A percentile compares a stretch with the other conserved stretches of the same genome.
Conservation (phyloP, 768 basidiomycete genomes). For the Boletus vermiculosoides region DNA sequence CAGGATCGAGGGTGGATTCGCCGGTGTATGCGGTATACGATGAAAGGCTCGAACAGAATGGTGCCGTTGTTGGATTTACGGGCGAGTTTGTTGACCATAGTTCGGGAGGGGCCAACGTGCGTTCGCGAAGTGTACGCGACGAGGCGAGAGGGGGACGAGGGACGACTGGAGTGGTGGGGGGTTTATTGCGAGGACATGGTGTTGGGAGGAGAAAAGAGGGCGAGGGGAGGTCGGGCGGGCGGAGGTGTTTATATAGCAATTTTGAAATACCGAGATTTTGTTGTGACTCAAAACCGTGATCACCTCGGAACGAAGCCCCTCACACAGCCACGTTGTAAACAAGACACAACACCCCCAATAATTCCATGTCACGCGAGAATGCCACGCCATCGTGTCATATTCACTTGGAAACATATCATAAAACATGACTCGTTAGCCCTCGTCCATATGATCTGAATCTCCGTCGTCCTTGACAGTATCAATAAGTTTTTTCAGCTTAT, state of each 20-base stretch:
- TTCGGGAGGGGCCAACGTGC: conserved; percentile 35
- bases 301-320: conserved; percentile 33
- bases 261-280: conserved; percentile 31
- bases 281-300: conserved; percentile 34
- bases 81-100: conserved; percentile 83
- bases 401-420: conserved; percentile 7
- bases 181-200: conserved; percentile 40
- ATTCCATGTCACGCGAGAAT: conserved; percentile 27
- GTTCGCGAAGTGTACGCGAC: conserved; percentile 27
- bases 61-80: conserved; percentile 84
- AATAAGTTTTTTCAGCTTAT: conserved; percentile 77
- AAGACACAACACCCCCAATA: conserved; percentile 18
- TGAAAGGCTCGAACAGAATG: conserved; percentile 82
- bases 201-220: conserved; percentile 27
- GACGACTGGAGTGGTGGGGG: conserved; percentile 8
- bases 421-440: conserved; percentile 47
- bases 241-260: conserved; percentile 45
- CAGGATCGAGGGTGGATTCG: conserved; percentile 30
- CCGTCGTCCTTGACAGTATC: conserved; percentile 66
- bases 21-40: conserved; percentile 83
- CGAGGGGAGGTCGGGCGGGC: conserved; percentile 24
- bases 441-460: conserved; percentile 67
- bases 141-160: conserved; percentile 7
- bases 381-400: conserved; percentile 18
- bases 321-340: conserved; percentile 26